Percentiles rank a stretch among this genome's conserved stretches.
Conservation (phyloP, 163 green algal species). For the Prototheca wickerhamii region DNA sequence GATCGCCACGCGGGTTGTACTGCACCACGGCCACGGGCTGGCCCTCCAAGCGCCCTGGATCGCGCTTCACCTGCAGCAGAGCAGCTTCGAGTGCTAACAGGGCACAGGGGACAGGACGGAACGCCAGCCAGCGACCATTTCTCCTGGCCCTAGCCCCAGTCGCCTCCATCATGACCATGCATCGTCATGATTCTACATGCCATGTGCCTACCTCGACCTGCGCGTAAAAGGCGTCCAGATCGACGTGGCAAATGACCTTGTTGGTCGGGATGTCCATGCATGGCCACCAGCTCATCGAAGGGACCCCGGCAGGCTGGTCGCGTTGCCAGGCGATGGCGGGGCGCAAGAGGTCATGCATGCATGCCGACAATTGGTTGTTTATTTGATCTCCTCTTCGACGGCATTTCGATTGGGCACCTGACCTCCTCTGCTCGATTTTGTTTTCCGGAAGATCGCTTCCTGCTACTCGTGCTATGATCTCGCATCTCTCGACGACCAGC, state of each 20-base stretch:
- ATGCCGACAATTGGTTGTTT: too few species aligned
- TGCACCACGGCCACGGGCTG: slow-evolving; percentile 35
- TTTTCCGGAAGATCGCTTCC: too few species aligned
- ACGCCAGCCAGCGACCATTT: too few species aligned
- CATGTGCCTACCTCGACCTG: slow-evolving; percentile 29
- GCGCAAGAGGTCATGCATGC: neutral
- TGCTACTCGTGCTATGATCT: too few species aligned
- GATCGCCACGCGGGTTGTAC: slow-evolving; percentile 59
- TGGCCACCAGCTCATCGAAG: neutral
- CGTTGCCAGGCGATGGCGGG: too few species aligned
- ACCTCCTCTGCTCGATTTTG: too few species aligned
- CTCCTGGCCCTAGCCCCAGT: too few species aligned
- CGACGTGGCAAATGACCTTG: slow-evolving; percentile 44
- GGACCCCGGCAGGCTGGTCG: neutral
- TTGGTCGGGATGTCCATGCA: slow-evolving; percentile 5
- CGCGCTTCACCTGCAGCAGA: slow-evolving; percentile 10
- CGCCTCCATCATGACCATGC: neutral
- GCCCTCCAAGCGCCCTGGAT: slow-evolving; percentile 9
- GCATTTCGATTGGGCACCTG: too few species aligned
- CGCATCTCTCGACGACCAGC: too few species aligned
- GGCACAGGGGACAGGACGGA: neutral
- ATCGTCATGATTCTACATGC: neutral
- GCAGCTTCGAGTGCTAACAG: too few species aligned
- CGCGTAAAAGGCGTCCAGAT: slow-evolving; percentile 59
- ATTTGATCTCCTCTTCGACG: too few species aligned